phyloP scores from a whole-genome alignment of 140 eudicot species.

The Stevia rebaudiana region DNA sequence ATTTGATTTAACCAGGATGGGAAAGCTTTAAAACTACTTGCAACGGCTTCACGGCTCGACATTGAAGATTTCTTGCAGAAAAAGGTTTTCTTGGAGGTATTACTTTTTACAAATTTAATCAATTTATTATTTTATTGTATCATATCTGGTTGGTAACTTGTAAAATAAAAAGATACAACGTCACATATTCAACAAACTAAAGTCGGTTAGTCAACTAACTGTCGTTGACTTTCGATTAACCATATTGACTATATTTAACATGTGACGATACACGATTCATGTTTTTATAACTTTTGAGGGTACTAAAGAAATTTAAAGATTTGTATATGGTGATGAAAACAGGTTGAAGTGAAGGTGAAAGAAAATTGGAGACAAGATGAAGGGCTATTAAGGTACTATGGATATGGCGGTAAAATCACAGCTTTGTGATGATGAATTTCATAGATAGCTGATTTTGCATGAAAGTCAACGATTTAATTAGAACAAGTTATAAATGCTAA shows the following conservation, averaged over 20 bases:
- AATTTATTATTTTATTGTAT: neutral
- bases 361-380: slow-evolving; percentile 99
- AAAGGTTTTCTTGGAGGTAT: slow-evolving; percentile 94
- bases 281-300: neutral
- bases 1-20: slow-evolving; percentile 57
- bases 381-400: slow-evolving; percentile 79
- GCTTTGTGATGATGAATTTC: slow-evolving; percentile 32
- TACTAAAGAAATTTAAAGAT: neutral
- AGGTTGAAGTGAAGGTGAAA: slow-evolving; percentile 96
- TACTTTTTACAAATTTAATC: neutral
- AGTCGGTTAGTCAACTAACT: neutral
- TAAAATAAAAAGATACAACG: neutral
- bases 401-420: slow-evolving; percentile 83
- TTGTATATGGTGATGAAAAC: slow-evolving; percentile 17
- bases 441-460: neutral
- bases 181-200: neutral
- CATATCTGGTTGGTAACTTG: neutral
- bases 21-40: slow-evolving; percentile 77
- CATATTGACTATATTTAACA: neutral
- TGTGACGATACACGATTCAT: neutral
- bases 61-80: slow-evolving; percentile 98
- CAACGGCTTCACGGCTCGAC: slow-evolving; percentile 98
- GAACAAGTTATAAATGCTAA: slow-evolving; percentile 12
- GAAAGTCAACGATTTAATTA: neutral
- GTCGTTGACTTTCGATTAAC: neutral